Evolutionary conservation across 2,329 filamentous ascomycete species (phyloP).

Genomic region (Cercospora brassicicola): DNA sequence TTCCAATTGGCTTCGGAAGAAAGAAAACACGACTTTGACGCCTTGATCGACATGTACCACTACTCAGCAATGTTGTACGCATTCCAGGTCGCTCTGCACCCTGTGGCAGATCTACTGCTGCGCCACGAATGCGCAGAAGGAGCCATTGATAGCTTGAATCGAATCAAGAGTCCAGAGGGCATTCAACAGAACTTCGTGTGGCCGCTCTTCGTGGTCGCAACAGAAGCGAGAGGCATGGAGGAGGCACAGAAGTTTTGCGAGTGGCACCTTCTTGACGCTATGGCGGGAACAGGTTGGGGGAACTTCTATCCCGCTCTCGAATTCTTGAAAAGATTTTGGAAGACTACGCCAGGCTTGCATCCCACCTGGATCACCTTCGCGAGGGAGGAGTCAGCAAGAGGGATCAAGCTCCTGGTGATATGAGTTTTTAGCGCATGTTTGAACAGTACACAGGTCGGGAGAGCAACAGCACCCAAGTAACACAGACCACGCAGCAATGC

Average conservation of each 20-base stretch:
- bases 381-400: conserved; percentile 2
- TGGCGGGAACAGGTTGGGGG: background rate
- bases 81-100: conserved; percentile 8
- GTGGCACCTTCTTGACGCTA: conserved; percentile 3
- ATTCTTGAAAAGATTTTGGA: conserved; percentile 14
- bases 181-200: conserved; percentile 11
- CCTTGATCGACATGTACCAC: conserved; percentile 11
- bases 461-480: background rate
- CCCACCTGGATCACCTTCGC: conserved; percentile 3
- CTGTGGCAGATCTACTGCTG: background rate
- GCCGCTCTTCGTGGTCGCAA: conserved; percentile 14
- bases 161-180: background rate
- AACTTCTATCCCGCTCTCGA: conserved; percentile 10
- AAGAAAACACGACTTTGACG: conserved; percentile 7
- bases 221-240: conserved; percentile 3
- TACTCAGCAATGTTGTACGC: conserved; percentile 8
- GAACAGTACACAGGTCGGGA: conserved; percentile 4
- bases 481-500: conserved; percentile 3
- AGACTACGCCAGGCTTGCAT: background rate
- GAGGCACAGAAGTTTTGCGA: conserved; percentile 9
- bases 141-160: conserved; percentile 6
- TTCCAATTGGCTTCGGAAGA: conserved; percentile 13
- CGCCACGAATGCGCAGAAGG: conserved; percentile 9
- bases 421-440: background rate
- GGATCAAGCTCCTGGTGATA: conserved; percentile 2